Base-by-base conservation (phyloP, 208 protist species). In the Leishmania arabica region DNA sequence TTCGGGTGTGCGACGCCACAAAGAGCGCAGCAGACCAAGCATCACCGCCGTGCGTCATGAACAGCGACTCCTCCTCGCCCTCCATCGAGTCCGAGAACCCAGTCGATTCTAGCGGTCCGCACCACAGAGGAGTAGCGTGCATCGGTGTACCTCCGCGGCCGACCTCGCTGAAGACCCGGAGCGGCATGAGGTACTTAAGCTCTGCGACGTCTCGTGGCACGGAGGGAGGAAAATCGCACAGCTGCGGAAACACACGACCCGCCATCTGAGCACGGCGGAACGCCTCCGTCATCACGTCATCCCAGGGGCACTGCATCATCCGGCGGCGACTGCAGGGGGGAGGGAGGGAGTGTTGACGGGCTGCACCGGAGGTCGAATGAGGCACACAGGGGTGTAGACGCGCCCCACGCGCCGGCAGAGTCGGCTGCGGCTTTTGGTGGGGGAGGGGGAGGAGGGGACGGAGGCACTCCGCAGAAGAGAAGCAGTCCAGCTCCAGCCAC, bases 191-290 rank as follows among this genome's bases (percentile, higher is more conserved):
- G 80, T 93, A 97, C n/a, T 86, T 51, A 0, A 71, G 24, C 73
- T 90, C 76, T 8, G 94, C 84, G 27, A 74, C 84, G 31, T 91
- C 75, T 7, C 15, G 40, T 9, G 88, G 81, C 1, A 95, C 86
- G 4, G 64, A 84, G 1, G 90, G 66, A 1, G 92, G 92, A 79
- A 94, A 95, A 62, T 97, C 91, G 47, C 79, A 78, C 15, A 88
- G 37, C 45, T 75, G 84, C 42, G 91, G 92, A 49, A 84, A 82
- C 49, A 88, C 89, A 45, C 82, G 84, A 11, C 90, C 87, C 13
- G 78, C 70, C 82, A 95, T 91, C 77, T 97, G 92, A 45, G 94
- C 92, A 51, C 91, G 85, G 21, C 91, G 87, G 72, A 97, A 90
- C 15, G 92, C 91, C 79, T 97, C 94, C 13, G 47, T 71, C 77